Evolutionary conservation across 2,329 filamentous ascomycete genomes (phyloP), one percentile per base, ranked within the genome.

Genomic region (Didymella keratinophila): DNA sequence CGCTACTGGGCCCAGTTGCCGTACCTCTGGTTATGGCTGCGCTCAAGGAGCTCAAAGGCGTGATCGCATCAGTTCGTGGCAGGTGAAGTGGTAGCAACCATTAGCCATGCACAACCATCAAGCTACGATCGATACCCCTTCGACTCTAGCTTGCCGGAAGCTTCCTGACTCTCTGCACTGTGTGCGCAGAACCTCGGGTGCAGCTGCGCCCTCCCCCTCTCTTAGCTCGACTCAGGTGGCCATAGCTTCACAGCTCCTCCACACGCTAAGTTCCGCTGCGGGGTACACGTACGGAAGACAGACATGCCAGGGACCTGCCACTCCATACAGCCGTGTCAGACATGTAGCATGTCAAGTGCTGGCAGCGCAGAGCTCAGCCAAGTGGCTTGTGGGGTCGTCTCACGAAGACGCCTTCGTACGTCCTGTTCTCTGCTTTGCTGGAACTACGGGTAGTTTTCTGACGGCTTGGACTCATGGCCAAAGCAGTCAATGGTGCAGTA

Each of bases 11-110:
- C 0, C 95, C 95, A 0, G 88, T 98, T 39, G 93, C 91, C 4
- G 94, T 98, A 12, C 95, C 95, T 36, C 79, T 99, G 48, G 76
- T 97, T 7, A 91, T 97, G 85, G 90, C 90, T 4, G 80, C 92
- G 27, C 66, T 97, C 43, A 96, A 93, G 69, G 93, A 98, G 80
- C 32, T 71, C 14, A 60, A 69, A 44, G 58, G 67, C 30, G 62
- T 61, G 34, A 34, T 60, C 12, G 36, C 56, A 36, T 25, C 52
- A 27, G 5, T 46, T 16, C 49, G 48, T 36, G n/a, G 52, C 16
- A 43, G 44, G 9, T 60, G 37, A 60, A 34, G 10, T 18, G 21
- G 3, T 3, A 27, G 30, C 20, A 2, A 34, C 5, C 1, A 16
- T n/a, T 21, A 12, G 2, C 30, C 10, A 52, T n/a, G 12, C 21